Percentiles rank a stretch among this genome's conserved stretches.
Evolutionary conservation across 2,329 filamentous ascomycete genomes (phyloP).

Genomic region (Phialocephala sp.): DNA sequence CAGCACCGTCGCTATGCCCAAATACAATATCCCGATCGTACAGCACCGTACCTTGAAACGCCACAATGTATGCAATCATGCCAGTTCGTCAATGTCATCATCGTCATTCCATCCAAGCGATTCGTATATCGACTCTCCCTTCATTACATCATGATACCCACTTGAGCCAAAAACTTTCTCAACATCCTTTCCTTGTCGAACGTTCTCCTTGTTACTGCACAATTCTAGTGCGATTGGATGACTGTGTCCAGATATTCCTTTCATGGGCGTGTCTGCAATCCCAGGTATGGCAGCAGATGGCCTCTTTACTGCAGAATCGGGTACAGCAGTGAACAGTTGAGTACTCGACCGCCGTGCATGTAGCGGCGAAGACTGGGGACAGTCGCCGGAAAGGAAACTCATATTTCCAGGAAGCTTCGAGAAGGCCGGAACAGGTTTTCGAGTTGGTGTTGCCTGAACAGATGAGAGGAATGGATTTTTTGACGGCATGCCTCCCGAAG

Average conservation of each 20-base stretch:
- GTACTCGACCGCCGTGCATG: slow-evolving; percentile 37
- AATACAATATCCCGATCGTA: not conserved
- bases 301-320: slow-evolving; percentile 33
- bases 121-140: slow-evolving; percentile 44
- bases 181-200: slow-evolving; percentile 7
- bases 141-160: slow-evolving; percentile 10
- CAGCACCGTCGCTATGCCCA: slow-evolving; percentile 9
- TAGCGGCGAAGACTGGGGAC: slow-evolving; percentile 37
- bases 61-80: slow-evolving; percentile 25
- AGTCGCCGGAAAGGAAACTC: slow-evolving; percentile 15
- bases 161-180: slow-evolving; percentile 2
- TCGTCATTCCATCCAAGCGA: slow-evolving; percentile 45
- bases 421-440: slow-evolving; percentile 25
- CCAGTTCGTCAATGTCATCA: slow-evolving; percentile 42
- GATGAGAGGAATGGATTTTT: slow-evolving; percentile 32
- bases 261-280: slow-evolving; percentile 39
- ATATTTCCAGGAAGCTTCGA: slow-evolving; percentile 2
- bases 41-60: not conserved
- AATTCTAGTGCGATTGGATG: slow-evolving; percentile 26
- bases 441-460: slow-evolving; percentile 42
- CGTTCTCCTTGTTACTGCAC: slow-evolving; percentile 34
- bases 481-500: slow-evolving; percentile 18
- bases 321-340: slow-evolving; percentile 36
- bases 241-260: slow-evolving; percentile 31
- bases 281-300: slow-evolving; percentile 15